Evolutionary conservation across 2,329 filamentous ascomycete species (phyloP).

Genomic region (Alternaria arborescens): DNA sequence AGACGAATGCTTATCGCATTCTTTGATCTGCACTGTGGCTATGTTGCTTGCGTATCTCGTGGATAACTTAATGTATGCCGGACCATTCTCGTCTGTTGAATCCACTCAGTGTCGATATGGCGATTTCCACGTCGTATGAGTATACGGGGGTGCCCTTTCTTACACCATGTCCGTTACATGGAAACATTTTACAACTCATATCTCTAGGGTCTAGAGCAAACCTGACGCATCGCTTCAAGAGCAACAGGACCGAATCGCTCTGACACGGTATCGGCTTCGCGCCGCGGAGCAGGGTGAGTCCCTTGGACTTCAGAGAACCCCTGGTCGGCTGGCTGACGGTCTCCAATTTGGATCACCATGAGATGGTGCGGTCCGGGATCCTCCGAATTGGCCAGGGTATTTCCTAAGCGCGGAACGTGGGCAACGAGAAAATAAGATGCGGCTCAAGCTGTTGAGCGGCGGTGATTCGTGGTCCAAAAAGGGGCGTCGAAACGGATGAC

Average conservation of each 20-base stretch:
- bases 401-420: slow-evolving; percentile 27
- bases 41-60: slow-evolving; percentile 15
- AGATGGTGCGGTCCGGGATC: slow-evolving; percentile 23
- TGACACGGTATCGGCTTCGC: slow-evolving; percentile 10
- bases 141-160: not conserved
- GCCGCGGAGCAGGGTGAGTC: slow-evolving; percentile 23
- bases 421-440: slow-evolving; percentile 31
- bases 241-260: slow-evolving; percentile 10
- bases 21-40: slow-evolving; percentile 13
- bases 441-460: slow-evolving; percentile 33
- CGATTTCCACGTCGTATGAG: not conserved
- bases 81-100: not conserved
- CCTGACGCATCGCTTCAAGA: not conserved
- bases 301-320: slow-evolving; percentile 5
- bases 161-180: not conserved
- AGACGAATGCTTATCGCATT: slow-evolving; percentile 16
- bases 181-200: slow-evolving; percentile 6
- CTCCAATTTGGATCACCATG: slow-evolving; percentile 12
- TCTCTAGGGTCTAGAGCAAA: not conserved
- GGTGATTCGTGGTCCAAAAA: slow-evolving; percentile 31
- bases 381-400: slow-evolving; percentile 26
- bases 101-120: not conserved
- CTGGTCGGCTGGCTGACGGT: slow-evolving; percentile 11
- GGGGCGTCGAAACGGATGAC: slow-evolving; percentile 43
- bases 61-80: slow-evolving; percentile 1